A percentile compares a stretch with the other conserved stretches of the same genome.
Evolutionary conservation across 345 rosid species (phyloP).

Genomic region (Pelargonium nanum): DNA sequence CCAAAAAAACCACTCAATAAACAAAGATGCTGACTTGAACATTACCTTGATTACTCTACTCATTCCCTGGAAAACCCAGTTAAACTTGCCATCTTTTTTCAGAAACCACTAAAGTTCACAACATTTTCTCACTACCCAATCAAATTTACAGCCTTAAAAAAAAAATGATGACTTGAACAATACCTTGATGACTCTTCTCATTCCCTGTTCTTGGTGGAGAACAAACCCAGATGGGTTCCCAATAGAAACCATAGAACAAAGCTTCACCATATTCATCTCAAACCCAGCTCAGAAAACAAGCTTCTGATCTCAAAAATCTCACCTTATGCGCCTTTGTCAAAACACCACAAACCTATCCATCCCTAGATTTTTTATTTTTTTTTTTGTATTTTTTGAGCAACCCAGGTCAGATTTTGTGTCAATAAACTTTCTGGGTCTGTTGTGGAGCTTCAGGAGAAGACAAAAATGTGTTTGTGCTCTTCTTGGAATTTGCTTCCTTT

Average conservation of each 20-base stretch:
- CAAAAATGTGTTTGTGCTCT: background rate
- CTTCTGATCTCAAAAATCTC: slow-evolving; percentile 11
- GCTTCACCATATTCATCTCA: slow-evolving; percentile 33
- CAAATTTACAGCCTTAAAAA: too few species aligned
- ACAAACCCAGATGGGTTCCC: slow-evolving; percentile 34
- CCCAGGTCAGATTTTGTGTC: background rate
- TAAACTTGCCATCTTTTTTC: too few species aligned
- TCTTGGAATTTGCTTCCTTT: background rate
- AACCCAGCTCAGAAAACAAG: slow-evolving; percentile 13
- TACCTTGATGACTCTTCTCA: slow-evolving; percentile 35
- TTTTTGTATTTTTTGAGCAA: slow-evolving; percentile 10
- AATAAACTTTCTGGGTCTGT: background rate
- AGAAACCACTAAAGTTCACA: background rate
- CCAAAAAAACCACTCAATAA: background rate
- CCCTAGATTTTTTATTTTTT: slow-evolving; percentile 5
- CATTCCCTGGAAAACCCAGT: too few species aligned
- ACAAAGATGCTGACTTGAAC: background rate
- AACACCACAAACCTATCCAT: slow-evolving; percentile 29
- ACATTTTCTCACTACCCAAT: background rate
- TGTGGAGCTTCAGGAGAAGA: background rate
- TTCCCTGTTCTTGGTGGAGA: slow-evolving; percentile 33
- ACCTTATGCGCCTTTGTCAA: slow-evolving; percentile 2
- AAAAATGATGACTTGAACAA: too few species aligned
- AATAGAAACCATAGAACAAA: slow-evolving; percentile 58
- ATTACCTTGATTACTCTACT: slow-evolving; percentile 15